Base-by-base conservation (phyloP, 257 asterid genomes). In the Nicotiana paniculata region DNA sequence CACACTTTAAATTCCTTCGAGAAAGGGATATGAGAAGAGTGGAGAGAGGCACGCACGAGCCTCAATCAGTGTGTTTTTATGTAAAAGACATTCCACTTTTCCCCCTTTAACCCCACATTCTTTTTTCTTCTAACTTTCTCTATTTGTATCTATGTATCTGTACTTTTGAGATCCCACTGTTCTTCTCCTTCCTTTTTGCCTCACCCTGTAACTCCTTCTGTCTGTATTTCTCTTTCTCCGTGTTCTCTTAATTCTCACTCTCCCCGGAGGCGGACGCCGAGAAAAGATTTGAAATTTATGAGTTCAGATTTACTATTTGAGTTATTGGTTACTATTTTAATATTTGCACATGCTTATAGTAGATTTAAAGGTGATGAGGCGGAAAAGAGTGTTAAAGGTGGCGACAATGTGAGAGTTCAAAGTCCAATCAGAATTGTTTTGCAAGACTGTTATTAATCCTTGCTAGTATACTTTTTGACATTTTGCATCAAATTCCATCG, bases 1-100 rank as follows among this genome's bases (percentile, higher is more conserved):
- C 70, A 85, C 95, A 82, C 89, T 89, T 90, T 88, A 90, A 87
- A 94, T 91, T 94, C 98, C 93, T 92, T 90, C 85, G 91, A 91
- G 90, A 88, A 87, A 90, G 94, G 86, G 90, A 91, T 66, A 26
- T 43, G 76, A n/a, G 79, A 70, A 74, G 79, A 66, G 74, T 66
- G 74, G 68, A 80, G 68, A 55, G 82, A 62, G 54, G 81, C 80
- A 79, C 82, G 86, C 87, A 68, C 83, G 83, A 83, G 82, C 82
- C 37, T 15, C 83, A 86, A 61, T 65, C 83, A 83, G 61, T 63
- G 72, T 37, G 58, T 28, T 55, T 69, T 80, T 35, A 15, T 37
- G 63, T 88, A 80, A 80, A 93, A 92, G 92, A 85, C 85, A 86
- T 81, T 81, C 89, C 85, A 85, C 93, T 90, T 91, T 91, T 80